Evolutionary conservation across 306 rosid genomes (phyloP).

Genomic region (Lathyrus tuberosus): DNA sequence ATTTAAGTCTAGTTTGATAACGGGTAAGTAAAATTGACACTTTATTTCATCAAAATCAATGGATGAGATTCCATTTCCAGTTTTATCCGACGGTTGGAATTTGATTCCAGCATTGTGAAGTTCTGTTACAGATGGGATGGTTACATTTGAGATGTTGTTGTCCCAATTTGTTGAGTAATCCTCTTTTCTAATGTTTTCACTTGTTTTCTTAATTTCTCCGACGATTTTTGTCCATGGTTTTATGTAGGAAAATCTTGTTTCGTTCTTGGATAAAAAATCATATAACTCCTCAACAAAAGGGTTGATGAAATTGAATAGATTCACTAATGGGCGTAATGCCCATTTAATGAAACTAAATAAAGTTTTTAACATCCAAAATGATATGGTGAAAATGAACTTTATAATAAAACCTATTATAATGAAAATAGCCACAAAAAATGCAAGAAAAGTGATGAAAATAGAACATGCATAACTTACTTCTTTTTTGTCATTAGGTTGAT

Average conservation of each 20-base stretch:
- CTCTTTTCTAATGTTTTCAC: background rate
- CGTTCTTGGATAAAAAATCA: background rate
- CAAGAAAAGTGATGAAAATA: background rate
- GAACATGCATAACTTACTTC: background rate
- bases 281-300: background rate
- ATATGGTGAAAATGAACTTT: background rate
- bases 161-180: background rate
- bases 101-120: background rate
- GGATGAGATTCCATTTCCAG: background rate
- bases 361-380: background rate
- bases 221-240: background rate
- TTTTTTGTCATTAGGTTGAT: background rate
- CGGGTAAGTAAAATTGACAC: slow-evolving; percentile 7
- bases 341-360: background rate
- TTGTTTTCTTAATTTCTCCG: slow-evolving; percentile 10
- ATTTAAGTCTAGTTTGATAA: background rate
- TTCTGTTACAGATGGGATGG: background rate
- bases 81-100: background rate
- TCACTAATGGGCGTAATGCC: background rate
- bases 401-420: background rate
- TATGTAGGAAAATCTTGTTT: background rate
- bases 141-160: background rate
- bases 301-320: background rate
- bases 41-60: background rate
- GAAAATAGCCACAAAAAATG: background rate